Evolutionary conservation across 1,139 yeast genomes (phyloP).

Genomic region (Sugiyamaella neomexicana): DNA sequence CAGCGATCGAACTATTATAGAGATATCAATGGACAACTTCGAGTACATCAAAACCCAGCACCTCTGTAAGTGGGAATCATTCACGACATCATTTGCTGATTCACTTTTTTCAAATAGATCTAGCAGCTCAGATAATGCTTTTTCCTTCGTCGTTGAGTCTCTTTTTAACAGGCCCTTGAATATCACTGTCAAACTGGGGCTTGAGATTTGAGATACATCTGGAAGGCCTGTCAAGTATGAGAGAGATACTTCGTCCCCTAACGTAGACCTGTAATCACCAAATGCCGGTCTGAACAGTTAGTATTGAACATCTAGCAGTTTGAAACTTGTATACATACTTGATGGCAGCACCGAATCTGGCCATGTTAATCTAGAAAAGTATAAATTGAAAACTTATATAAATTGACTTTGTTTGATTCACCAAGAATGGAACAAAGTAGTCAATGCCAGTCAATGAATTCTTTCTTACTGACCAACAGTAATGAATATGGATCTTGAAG

Average conservation of each 20-base stretch:
- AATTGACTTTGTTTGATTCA: too few species aligned
- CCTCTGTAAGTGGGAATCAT: constrained; percentile 51
- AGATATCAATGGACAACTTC: constrained; percentile 69
- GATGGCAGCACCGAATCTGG: not conserved
- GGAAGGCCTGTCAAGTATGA: constrained; percentile 80
- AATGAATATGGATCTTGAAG: not conserved
- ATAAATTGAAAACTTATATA: not conserved
- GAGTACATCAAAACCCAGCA: constrained; percentile 85
- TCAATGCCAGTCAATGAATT: too few species aligned
- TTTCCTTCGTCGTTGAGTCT: constrained; percentile 81
- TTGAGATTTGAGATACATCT: constrained; percentile 57
- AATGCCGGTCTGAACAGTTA: constrained; percentile 13
- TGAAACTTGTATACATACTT: not conserved
- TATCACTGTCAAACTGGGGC: constrained; percentile 60
- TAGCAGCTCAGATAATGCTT: constrained; percentile 63
- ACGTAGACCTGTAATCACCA: constrained; percentile 18
- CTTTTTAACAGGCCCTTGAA: constrained; percentile 76
- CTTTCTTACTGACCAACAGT: not conserved
- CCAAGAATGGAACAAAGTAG: too few species aligned
- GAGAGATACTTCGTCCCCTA: constrained; percentile 67
- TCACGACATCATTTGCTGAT: not conserved
- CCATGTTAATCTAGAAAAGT: not conserved
- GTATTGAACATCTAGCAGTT: not conserved
- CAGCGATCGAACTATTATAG: constrained; percentile 59
- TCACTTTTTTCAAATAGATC: constrained; percentile 24